Evolutionary conservation across 257 asterid species (phyloP), one percentile per base, ranked within the genome.

Genomic region (Nicotiana benthamiana): DNA sequence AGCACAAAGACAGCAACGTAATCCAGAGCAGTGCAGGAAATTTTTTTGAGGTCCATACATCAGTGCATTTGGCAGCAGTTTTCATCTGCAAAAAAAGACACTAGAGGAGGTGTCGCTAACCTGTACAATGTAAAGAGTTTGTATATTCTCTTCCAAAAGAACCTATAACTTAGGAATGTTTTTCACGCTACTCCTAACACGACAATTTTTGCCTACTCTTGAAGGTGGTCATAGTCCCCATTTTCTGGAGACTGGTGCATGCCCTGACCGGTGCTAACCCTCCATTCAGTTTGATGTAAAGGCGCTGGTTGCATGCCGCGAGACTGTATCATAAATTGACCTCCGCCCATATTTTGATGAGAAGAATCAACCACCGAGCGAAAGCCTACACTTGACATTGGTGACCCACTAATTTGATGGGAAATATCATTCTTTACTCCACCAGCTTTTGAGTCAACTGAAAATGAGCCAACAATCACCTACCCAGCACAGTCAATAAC

Each of bases 391-490:
- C 86, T 83, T 26, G 90, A 74, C 57, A 57, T 53, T 77, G 88
- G 82, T 40, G 88, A 75, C 60, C 85, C 88, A 79, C 89, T 87
- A 67, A 80, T 74, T 70, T 91, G 89, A 40, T 86, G 83, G 70
- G 90, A 66, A 20, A 81, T 62, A n/a, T 83, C 92, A 22, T 83
- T 85, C 83, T 67, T 85, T 65, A 56, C 66, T 70, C 79, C 88
- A 66, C 82, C 81, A 20, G 66, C 8, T 22, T 87, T 90, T 70
- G 80, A 3, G 75, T 90, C 91, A 13, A 89, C 78, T 5, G 82
- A 52, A 72, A 90, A 90, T 54, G 91, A 80, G 20, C 91, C 92
- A 66, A 87, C 87, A 53, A 90, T 87, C 43, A 90, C 88, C 94
- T 90, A 83, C 48, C 56, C 63, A 64, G 54, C 72, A 70, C 15